These are phyloP conservation scores for Neoboletus subvelutipes DNA, from an alignment of 768 basidiomycete species.

Conservation along the genomic window DNA sequence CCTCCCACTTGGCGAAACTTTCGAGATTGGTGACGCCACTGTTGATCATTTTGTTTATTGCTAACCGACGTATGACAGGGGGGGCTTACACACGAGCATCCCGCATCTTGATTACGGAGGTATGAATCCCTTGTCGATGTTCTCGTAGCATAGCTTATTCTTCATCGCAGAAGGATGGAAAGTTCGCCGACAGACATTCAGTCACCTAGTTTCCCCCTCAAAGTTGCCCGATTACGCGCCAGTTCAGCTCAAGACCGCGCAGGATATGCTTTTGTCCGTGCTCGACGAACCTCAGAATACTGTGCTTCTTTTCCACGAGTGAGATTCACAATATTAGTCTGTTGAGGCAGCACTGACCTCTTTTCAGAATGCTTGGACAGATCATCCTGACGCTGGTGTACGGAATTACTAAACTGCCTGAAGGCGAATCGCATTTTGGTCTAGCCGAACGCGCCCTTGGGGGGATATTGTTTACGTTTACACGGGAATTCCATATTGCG, in stretches of 20 bases:
- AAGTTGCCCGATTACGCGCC: slow-evolving; percentile 3
- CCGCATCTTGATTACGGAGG: slow-evolving; percentile 9
- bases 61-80: not conserved
- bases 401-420: not conserved
- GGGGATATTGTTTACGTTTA: slow-evolving; percentile 8
- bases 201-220: not conserved
- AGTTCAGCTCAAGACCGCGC: slow-evolving; percentile 1
- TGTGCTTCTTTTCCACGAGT: slow-evolving; percentile 2
- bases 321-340: not conserved
- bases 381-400: slow-evolving; percentile 3
- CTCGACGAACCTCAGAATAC: not conserved
- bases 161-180: slow-evolving; percentile 4
- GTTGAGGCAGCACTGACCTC: not conserved
- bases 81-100: slow-evolving; percentile 1
- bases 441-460: slow-evolving; percentile 4
- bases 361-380: slow-evolving; percentile 4
- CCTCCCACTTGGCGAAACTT: slow-evolving; percentile 3
- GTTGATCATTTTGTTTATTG: not conserved
- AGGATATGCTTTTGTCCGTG: not conserved
- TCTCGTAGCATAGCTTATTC: not conserved
- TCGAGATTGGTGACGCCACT: not conserved
- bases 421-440: slow-evolving; percentile 1
- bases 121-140: not conserved
- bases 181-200: slow-evolving; percentile 2
- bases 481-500: slow-evolving; percentile 1